phyloP scores from a whole-genome alignment of 2,329 filamentous ascomycete genomes.

The Raffaelea arxii region DNA sequence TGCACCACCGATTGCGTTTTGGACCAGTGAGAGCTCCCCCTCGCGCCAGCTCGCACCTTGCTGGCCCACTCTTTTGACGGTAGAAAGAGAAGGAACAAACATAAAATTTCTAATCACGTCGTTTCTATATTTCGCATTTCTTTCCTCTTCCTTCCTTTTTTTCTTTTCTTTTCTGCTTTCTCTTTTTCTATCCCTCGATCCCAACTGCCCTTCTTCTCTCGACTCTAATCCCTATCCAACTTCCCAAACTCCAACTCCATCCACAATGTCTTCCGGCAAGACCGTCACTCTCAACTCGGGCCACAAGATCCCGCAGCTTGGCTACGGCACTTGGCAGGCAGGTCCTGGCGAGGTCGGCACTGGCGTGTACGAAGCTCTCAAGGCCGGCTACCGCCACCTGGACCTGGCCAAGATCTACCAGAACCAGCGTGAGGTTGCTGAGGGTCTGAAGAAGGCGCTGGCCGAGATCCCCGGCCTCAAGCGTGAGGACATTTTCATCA shows the following conservation, averaged over 20 bases:
- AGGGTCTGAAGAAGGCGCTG: slow-evolving; percentile 38
- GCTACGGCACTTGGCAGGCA: slow-evolving; percentile 32
- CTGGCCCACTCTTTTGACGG: too few relatives aligned
- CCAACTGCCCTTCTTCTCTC: too few relatives aligned
- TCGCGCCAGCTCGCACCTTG: too few relatives aligned
- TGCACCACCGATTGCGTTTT: too few relatives aligned
- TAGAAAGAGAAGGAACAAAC: too few relatives aligned
- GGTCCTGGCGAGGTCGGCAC: slow-evolving; percentile 22
- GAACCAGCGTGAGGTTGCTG: slow-evolving; percentile 52
- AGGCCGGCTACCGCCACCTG: slow-evolving; percentile 55
- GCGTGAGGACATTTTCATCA: slow-evolving; percentile 49
- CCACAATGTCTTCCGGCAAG: slow-evolving; percentile 42
- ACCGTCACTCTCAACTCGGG: slow-evolving; percentile 54
- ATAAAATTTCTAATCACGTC: too few relatives aligned
- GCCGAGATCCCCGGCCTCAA: slow-evolving; percentile 39
- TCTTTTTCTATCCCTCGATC: too few relatives aligned
- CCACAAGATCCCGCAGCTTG: slow-evolving; percentile 35
- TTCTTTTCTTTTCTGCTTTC: too few relatives aligned
- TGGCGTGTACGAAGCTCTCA: slow-evolving; percentile 55
- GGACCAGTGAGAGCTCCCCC: too few relatives aligned
- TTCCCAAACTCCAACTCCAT: not conserved
- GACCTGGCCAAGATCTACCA: slow-evolving; percentile 27
- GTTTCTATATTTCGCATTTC: too few relatives aligned
- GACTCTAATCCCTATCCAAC: too few relatives aligned
- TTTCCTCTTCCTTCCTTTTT: too few relatives aligned